Percentiles rank a stretch among this genome's conserved stretches.
phyloP scores from a whole-genome alignment of 495 filamentous ascomycete genomes.

The Astrothelium macrocarpum region DNA sequence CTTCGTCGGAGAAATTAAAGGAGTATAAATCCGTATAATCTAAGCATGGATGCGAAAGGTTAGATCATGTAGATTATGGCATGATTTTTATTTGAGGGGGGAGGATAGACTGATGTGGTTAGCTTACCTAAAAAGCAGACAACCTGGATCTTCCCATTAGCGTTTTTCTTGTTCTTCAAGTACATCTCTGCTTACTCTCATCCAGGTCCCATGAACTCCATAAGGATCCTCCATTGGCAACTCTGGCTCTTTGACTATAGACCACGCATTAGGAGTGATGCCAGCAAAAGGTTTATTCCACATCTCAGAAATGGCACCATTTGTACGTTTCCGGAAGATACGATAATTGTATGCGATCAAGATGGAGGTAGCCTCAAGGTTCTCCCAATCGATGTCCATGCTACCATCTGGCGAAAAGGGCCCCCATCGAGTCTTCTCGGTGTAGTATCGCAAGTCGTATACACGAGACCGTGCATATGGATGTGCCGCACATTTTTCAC shows the following conservation, averaged over 20 bases:
- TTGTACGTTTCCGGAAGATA: slow-evolving; percentile 35
- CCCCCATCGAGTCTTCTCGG: slow-evolving; percentile 46
- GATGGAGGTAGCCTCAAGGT: slow-evolving; percentile 55
- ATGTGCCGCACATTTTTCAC: slow-evolving; percentile 31
- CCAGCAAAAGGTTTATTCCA: slow-evolving; percentile 48
- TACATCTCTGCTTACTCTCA: slow-evolving; percentile 29
- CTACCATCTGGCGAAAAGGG: slow-evolving; percentile 48
- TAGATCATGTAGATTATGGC: background rate
- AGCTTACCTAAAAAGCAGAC: slow-evolving; percentile 39
- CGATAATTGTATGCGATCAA: slow-evolving; percentile 47
- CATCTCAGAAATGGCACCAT: slow-evolving; percentile 34
- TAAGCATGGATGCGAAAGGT: slow-evolving; percentile 7
- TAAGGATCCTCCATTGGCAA: slow-evolving; percentile 50
- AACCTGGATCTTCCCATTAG: slow-evolving; percentile 21
- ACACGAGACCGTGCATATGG: slow-evolving; percentile 50
- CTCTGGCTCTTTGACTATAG: slow-evolving; percentile 17
- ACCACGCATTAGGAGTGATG: slow-evolving; percentile 29
- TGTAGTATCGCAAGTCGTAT: slow-evolving; percentile 57
- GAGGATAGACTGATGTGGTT: no score
- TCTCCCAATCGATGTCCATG: slow-evolving; percentile 56
- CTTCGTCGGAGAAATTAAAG: slow-evolving; percentile 14
- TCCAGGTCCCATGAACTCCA: slow-evolving; percentile 49
- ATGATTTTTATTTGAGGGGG: no score
- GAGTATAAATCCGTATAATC: slow-evolving; percentile 11
- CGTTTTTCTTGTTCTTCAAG: background rate